phyloP scores from a whole-genome alignment of 805 yeast genomes.

The Pichia thaimueangensis region DNA sequence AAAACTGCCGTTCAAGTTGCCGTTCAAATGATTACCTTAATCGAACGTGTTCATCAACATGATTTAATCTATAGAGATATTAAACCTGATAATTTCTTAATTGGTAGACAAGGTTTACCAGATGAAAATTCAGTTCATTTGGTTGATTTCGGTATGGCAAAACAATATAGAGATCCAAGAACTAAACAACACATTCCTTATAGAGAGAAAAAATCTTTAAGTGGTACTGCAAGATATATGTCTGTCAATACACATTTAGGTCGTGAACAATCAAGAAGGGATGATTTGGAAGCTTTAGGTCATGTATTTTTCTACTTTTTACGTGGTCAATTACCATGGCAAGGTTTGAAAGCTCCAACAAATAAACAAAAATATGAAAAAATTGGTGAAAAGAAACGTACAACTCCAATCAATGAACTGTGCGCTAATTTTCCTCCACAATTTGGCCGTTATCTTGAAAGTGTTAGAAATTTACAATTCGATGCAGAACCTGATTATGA shows the following conservation, averaged over 20 bases:
- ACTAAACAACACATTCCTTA: constrained; percentile 95
- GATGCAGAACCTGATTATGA: constrained; percentile 95
- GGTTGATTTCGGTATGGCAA: constrained; percentile 98
- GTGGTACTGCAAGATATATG: constrained; percentile 99
- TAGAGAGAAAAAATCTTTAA: constrained; percentile 88
- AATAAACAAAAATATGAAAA: constrained; percentile 97
- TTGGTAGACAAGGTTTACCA: constrained; percentile 81
- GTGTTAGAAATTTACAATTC: constrained; percentile 82
- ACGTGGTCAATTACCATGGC: constrained; percentile 97
- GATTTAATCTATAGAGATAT: constrained; percentile 93
- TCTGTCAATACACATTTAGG: constrained; percentile 96
- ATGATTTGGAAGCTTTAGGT: constrained; percentile 93
- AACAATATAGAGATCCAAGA: constrained; percentile 94
- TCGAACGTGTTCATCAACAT: constrained; percentile 81
- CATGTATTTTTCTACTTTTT: constrained; percentile 94
- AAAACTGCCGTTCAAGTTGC: constrained; percentile 93
- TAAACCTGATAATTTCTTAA: constrained; percentile 93
- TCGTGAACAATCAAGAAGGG: constrained; percentile 93
- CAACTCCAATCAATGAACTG: constrained; percentile 78
- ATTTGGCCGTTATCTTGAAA: constrained; percentile 84
- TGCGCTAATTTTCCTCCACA: constrained; percentile 89
- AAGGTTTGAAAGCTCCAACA: constrained; percentile 96
- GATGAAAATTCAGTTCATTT: constrained; percentile 82
- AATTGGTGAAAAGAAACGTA: constrained; percentile 92
- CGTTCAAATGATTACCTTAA: constrained; percentile 85